These are phyloP conservation scores for Paramecium sonneborni DNA, from an alignment of 73 alveolate species.

Conservation along the genomic window DNA sequence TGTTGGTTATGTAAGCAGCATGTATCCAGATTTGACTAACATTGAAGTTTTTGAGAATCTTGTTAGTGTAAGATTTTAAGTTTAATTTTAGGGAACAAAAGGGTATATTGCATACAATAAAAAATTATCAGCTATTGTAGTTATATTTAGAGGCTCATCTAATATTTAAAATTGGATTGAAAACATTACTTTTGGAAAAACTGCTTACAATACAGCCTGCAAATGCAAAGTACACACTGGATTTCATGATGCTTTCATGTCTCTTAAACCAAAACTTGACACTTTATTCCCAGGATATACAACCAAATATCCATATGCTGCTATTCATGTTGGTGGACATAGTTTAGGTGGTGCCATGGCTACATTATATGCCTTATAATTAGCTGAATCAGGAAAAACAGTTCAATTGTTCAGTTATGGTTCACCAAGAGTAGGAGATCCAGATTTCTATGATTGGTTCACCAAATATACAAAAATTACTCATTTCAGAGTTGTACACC, in stretches of 20 bases:
- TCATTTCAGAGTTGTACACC: not conserved
- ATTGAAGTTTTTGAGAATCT: not conserved
- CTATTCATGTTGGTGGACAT: slow-evolving; percentile 36
- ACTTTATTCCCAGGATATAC: not conserved
- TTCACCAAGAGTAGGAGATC: slow-evolving; percentile 67
- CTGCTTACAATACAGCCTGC: not conserved
- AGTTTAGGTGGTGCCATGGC: slow-evolving; percentile 64
- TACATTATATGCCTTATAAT: slow-evolving; percentile 41
- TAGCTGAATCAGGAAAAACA: not conserved
- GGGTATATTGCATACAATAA: not conserved
- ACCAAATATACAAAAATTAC: not conserved
- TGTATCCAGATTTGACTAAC: not conserved
- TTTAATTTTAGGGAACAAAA: not conserved
- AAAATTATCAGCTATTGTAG: not conserved
- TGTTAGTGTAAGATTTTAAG: not conserved
- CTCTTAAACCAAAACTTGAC: not conserved
- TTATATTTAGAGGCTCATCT: slow-evolving; percentile 50
- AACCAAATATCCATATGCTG: slow-evolving; percentile 22
- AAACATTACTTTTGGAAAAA: not conserved
- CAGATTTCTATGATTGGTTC: slow-evolving; percentile 38
- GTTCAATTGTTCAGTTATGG: slow-evolving; percentile 45
- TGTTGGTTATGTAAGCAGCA: not conserved
- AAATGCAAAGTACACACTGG: slow-evolving; percentile 52
- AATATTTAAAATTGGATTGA: slow-evolving; percentile 57
- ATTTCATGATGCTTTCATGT: not conserved